These are phyloP conservation scores for Thalassiosira profunda DNA, from an alignment of 108 stramenopile genomes.

Conservation along the genomic window DNA sequence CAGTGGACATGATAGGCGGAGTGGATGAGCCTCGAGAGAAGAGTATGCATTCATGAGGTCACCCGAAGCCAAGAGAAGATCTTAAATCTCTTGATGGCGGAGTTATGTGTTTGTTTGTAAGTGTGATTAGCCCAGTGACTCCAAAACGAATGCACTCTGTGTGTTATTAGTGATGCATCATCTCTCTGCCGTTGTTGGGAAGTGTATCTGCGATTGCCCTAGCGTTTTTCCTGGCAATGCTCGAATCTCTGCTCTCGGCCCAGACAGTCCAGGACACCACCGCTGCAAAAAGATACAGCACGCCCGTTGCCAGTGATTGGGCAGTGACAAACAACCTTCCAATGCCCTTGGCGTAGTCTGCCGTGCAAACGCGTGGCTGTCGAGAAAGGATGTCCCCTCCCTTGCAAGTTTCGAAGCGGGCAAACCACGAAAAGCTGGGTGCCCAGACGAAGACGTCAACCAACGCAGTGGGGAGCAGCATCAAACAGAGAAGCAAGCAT, in stretches of 20 bases:
- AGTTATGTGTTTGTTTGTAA: no score
- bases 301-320: constrained; percentile 36
- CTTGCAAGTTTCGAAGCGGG: constrained; percentile 34
- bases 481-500: constrained; percentile 18
- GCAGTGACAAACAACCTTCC: constrained; percentile 31
- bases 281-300: constrained; percentile 33
- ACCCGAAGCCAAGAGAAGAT: no score
- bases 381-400: constrained; percentile 14
- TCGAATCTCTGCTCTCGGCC: constrained; percentile 7
- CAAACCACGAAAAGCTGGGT: constrained; percentile 26
- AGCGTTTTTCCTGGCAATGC: constrained; percentile 12
- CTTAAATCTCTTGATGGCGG: no score
- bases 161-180: no score
- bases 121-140: no score
- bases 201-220: constrained; percentile 5
- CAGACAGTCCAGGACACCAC: constrained; percentile 21
- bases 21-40: no score
- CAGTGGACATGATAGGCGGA: constrained; percentile 16
- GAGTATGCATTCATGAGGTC: no score
- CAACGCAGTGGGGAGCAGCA: constrained; percentile 28
- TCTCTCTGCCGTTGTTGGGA: background rate
- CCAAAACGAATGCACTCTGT: no score
- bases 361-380: constrained; percentile 14
- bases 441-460: constrained; percentile 43
- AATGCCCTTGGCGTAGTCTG: constrained; percentile 29